Evolutionary conservation across 1,284 basidiomycete genomes (phyloP).

Genomic region (Irpex rosettiformis): DNA sequence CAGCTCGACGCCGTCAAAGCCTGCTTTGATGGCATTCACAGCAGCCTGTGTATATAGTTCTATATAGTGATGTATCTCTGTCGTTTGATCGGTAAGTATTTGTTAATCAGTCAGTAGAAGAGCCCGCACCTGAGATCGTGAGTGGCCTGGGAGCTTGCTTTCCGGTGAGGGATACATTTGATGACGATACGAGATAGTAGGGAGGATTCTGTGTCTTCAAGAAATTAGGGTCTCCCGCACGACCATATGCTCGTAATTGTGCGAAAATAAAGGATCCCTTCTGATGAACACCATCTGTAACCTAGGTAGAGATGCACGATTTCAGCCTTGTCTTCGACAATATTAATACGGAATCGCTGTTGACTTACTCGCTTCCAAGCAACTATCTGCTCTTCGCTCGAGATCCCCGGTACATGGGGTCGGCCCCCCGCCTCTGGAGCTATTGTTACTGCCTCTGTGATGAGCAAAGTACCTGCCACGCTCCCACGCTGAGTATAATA

Average conservation of each 20-base stretch:
- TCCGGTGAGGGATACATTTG: neutral
- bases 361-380: constrained; percentile 33
- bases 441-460: constrained; percentile 42
- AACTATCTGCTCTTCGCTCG: constrained; percentile 35
- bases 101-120: neutral
- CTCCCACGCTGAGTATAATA: constrained; percentile 44
- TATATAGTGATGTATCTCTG: constrained; percentile 6
- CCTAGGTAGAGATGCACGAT: constrained; percentile 15
- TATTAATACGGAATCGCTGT: neutral
- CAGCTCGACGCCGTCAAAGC: constrained; percentile 15
- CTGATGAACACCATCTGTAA: constrained; percentile 19
- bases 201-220: constrained; percentile 8
- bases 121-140: constrained; percentile 7
- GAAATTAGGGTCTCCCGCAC: constrained; percentile 9
- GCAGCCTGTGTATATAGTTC: constrained; percentile 10
- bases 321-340: too few species aligned
- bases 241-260: constrained; percentile 9
- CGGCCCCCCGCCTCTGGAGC: constrained; percentile 33
- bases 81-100: neutral
- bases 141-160: constrained; percentile 7
- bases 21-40: constrained; percentile 11
- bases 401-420: constrained; percentile 37
- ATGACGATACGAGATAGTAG: neutral
- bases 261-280: constrained; percentile 13
- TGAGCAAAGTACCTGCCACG: constrained; percentile 38